Conservation (phyloP, 2,329 filamentous ascomycete genomes). For the Raffaelea albimanens region DNA sequence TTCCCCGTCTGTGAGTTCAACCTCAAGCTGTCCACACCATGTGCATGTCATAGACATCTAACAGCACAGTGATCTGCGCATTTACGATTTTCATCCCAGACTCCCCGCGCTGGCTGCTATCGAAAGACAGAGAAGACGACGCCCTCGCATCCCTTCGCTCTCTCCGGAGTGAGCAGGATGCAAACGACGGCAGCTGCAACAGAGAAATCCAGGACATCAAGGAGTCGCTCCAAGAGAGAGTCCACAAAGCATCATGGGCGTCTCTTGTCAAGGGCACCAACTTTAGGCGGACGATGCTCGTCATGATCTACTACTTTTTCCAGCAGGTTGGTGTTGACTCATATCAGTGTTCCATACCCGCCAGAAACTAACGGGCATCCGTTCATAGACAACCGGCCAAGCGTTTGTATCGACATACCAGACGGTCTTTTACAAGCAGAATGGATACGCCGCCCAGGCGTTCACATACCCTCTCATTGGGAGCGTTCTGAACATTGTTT, state of each 20-base stretch:
- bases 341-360: no score
- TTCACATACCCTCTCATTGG: conserved; percentile 13
- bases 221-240: conserved; percentile 22
- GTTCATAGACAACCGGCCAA: conserved; percentile 13
- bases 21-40: no score
- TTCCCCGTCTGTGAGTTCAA: conserved; percentile 9
- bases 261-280: conserved; percentile 11
- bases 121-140: conserved; percentile 10
- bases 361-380: no score
- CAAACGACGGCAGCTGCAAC: conserved; percentile 1
- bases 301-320: conserved; percentile 10
- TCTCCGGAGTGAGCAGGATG: conserved; percentile 7
- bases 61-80: conserved; percentile 7
- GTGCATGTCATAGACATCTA: not conserved
- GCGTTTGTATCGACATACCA: conserved; percentile 14
- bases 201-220: conserved; percentile 10
- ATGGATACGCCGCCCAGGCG: conserved; percentile 10
- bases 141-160: conserved; percentile 7
- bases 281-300: conserved; percentile 12
- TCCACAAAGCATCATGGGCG: conserved; percentile 16
- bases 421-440: conserved; percentile 12
- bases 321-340: no score
- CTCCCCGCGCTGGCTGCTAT: conserved; percentile 8
- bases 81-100: conserved; percentile 10
- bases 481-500: conserved; percentile 6